A percentile compares a stretch with the other conserved stretches of the same genome.
Evolutionary conservation across 1,284 basidiomycete species (phyloP).

Genomic region (Marasmius sp.): DNA sequence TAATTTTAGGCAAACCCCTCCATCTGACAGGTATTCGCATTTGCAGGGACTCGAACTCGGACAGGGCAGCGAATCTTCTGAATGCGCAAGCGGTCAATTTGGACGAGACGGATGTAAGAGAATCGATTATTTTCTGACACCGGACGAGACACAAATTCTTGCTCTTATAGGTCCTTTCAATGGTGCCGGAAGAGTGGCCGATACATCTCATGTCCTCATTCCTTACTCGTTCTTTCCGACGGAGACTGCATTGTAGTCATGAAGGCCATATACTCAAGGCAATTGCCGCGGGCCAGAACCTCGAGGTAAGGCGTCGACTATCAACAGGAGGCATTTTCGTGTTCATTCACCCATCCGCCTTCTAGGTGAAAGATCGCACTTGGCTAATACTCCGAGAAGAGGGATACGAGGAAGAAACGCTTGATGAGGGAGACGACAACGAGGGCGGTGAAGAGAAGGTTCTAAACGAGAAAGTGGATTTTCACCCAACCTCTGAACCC

Average conservation of each 20-base stretch:
- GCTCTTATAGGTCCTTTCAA: conserved; percentile 58
- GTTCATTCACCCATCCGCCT: not conserved
- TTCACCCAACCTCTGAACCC: not conserved
- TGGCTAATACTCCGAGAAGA: conserved; percentile 58
- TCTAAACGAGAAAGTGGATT: conserved; percentile 38
- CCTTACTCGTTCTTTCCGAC: conserved; percentile 74
- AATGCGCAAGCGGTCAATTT: conserved; percentile 80
- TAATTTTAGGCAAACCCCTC: not conserved
- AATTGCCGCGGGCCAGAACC: conserved; percentile 69
- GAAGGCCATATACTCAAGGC: conserved; percentile 75
- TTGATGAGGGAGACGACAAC: conserved; percentile 60
- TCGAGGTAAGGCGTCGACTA: conserved; percentile 40
- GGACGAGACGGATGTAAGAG: conserved; percentile 72
- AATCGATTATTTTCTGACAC: conserved; percentile 2
- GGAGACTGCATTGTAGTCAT: conserved; percentile 68
- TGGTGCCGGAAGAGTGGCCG: conserved; percentile 77
- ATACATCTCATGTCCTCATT: conserved; percentile 73
- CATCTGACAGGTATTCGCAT: not conserved
- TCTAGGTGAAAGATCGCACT: conserved; percentile 50
- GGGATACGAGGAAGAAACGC: conserved; percentile 45
- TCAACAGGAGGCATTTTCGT: not conserved
- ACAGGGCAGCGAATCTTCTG: conserved; percentile 66
- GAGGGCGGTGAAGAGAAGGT: conserved; percentile 35
- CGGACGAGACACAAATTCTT: not conserved
- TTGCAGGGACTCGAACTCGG: conserved; percentile 43